Evolutionary conservation across 495 filamentous ascomycete species (phyloP).

Genomic region (Xylaria cubensis): DNA sequence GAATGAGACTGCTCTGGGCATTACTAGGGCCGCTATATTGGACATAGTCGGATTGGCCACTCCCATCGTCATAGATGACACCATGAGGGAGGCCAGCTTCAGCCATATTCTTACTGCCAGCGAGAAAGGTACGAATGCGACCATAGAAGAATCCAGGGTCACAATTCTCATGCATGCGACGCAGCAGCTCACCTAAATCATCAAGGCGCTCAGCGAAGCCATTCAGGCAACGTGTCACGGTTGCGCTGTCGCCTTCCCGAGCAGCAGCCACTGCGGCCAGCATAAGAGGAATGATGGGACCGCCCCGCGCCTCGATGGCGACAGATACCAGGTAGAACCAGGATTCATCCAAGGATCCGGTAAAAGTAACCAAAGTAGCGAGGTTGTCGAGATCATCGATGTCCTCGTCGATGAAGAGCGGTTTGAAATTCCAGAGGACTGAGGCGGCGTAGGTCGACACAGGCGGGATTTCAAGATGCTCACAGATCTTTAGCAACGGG

Average conservation of each 20-base stretch:
- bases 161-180: conserved; percentile 90
- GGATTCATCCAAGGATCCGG: conserved; percentile 94
- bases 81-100: conserved; percentile 89
- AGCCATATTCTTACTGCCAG: conserved; percentile 95
- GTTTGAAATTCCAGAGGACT: conserved; percentile 95
- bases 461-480: conserved; percentile 83
- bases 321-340: conserved; percentile 98
- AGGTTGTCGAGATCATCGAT: conserved; percentile 86
- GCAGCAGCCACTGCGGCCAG: conserved; percentile 85
- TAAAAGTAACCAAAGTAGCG: conserved; percentile 84
- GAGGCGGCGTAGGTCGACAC: conserved; percentile 95
- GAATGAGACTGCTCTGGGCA: conserved; percentile 92
- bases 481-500: conserved; percentile 79
- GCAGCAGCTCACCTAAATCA: conserved; percentile 74
- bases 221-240: conserved; percentile 76
- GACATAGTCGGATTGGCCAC: conserved; percentile 67
- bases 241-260: conserved; percentile 67
- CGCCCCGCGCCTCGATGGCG: conserved; percentile 93
- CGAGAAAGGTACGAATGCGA: conserved; percentile 90
- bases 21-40: conserved; percentile 92
- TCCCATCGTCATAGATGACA: conserved; percentile 83
- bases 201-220: conserved; percentile 86
- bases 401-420: conserved; percentile 79
- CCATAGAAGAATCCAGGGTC: conserved; percentile 94
- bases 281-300: conserved; percentile 87